phyloP scores from a whole-genome alignment of 169 alveolate genomes.

The Eimeria sp. region DNA sequence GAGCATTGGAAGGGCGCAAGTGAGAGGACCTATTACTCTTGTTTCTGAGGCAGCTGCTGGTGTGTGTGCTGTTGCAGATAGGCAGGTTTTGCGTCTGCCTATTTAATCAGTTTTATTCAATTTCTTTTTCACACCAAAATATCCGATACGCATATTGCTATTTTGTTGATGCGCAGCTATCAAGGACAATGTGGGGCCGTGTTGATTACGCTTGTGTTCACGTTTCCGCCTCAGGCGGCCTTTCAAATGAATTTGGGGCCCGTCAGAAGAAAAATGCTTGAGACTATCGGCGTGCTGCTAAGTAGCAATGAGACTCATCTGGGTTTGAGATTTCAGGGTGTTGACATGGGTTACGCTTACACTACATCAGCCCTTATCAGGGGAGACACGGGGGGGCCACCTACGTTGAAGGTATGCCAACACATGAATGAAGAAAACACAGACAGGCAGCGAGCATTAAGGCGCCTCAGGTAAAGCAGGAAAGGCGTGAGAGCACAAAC shows the following conservation, averaged over 20 bases:
- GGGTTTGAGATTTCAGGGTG: slow-evolving; percentile 74
- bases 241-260: slow-evolving; percentile 12
- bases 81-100: background rate
- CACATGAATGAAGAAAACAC: background rate
- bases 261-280: slow-evolving; percentile 21
- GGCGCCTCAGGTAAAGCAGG: background rate
- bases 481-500: background rate
- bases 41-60: slow-evolving; percentile 3
- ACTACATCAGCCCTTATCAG: slow-evolving; percentile 59
- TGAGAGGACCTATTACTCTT: background rate
- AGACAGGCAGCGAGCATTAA: background rate
- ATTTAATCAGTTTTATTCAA: background rate
- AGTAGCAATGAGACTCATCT: slow-evolving; percentile 44
- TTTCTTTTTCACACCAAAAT: background rate
- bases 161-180: background rate
- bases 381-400: slow-evolving; percentile 22
- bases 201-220: background rate
- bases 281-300: slow-evolving; percentile 54
- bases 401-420: slow-evolving; percentile 45
- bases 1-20: slow-evolving; percentile 28
- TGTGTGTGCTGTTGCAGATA: background rate
- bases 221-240: slow-evolving; percentile 3
- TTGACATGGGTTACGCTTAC: slow-evolving; percentile 80
- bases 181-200: background rate
- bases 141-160: too few species aligned